These are phyloP conservation scores for Hymenoscyphus occultus DNA, from an alignment of 2,329 filamentous ascomycete genomes.

Conservation along the genomic window DNA sequence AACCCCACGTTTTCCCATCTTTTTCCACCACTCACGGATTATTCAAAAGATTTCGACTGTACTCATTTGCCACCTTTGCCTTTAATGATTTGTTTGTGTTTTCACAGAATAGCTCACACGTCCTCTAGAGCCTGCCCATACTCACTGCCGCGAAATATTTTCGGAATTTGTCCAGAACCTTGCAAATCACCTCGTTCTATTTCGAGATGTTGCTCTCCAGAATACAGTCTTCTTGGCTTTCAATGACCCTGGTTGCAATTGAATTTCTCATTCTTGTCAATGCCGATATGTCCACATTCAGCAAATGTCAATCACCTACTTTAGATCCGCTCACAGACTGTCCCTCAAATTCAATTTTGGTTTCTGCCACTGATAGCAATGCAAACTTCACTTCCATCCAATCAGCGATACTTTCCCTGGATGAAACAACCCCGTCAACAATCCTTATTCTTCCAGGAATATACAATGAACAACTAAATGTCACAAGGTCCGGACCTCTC, in stretches of 20 bases:
- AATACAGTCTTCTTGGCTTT: neutral
- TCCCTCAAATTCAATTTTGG: conserved; percentile 42
- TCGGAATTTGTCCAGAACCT: neutral
- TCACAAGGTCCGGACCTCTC: conserved; percentile 59
- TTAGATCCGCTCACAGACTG: conserved; percentile 39
- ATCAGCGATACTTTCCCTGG: conserved; percentile 37
- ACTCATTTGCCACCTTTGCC: neutral
- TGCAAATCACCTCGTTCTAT: neutral
- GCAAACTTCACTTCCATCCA: conserved; percentile 43
- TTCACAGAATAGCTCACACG: too few species aligned
- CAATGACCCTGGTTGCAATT: neutral
- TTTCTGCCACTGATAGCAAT: conserved; percentile 36
- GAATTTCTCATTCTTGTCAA: neutral
- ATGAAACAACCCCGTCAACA: conserved; percentile 37
- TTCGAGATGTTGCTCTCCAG: neutral
- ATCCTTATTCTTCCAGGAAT: conserved; percentile 60
- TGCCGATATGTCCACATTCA: conserved; percentile 11
- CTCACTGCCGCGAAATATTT: neutral
- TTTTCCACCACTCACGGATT: conserved; percentile 2
- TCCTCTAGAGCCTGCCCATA: too few species aligned
- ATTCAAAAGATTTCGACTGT: neutral
- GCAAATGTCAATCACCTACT: conserved; percentile 16
- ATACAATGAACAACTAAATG: conserved; percentile 59
- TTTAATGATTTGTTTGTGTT: too few species aligned
- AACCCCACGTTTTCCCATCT: neutral